Percentiles rank a stretch among this genome's conserved stretches.
phyloP scores from a whole-genome alignment of 139 green algal genomes.

The Mychonastes homosphaera region DNA sequence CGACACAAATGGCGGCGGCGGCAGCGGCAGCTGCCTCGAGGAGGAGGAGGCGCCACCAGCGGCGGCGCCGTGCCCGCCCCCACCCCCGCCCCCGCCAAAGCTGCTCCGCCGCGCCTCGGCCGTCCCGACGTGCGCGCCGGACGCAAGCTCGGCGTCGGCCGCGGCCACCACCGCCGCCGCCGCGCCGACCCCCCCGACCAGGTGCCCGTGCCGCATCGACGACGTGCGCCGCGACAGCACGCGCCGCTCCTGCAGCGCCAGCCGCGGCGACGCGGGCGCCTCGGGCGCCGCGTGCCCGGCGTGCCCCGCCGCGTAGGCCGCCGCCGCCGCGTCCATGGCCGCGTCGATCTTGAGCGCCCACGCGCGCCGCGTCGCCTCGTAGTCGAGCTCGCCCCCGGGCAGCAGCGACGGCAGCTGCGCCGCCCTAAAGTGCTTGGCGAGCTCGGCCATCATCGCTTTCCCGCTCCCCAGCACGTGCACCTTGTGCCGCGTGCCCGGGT shows the following conservation, averaged over 20 bases:
- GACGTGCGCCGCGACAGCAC: too few relatives aligned
- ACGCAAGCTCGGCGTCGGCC: background rate
- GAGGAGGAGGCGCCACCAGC: background rate
- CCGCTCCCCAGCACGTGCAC: conserved; percentile 18
- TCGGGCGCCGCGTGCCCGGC: too few relatives aligned
- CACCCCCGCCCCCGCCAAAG: background rate
- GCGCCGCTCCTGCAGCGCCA: too few relatives aligned
- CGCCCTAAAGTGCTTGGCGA: conserved; percentile 1
- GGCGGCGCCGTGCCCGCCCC: background rate
- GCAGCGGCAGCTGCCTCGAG: too few relatives aligned
- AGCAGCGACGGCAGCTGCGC: conserved; percentile 10
- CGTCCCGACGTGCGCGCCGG: background rate
- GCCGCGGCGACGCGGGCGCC: too few relatives aligned
- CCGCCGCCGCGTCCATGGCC: conserved; percentile 1
- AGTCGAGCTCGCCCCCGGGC: conserved; percentile 11
- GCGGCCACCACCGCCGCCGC: conserved; percentile 12
- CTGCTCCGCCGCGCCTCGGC: background rate
- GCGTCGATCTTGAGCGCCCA: conserved; percentile 15
- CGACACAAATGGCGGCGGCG: too few relatives aligned
- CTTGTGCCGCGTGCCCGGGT: conserved; percentile 23
- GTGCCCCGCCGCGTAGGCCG: too few relatives aligned
- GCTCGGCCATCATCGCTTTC: background rate
- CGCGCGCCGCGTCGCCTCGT: conserved; percentile 3
- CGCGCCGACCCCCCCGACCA: too few relatives aligned
- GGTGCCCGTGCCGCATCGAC: too few relatives aligned